These are phyloP conservation scores for Andalucia godoyi DNA, from an alignment of 78 protist genomes.

Conservation along the genomic window DNA sequence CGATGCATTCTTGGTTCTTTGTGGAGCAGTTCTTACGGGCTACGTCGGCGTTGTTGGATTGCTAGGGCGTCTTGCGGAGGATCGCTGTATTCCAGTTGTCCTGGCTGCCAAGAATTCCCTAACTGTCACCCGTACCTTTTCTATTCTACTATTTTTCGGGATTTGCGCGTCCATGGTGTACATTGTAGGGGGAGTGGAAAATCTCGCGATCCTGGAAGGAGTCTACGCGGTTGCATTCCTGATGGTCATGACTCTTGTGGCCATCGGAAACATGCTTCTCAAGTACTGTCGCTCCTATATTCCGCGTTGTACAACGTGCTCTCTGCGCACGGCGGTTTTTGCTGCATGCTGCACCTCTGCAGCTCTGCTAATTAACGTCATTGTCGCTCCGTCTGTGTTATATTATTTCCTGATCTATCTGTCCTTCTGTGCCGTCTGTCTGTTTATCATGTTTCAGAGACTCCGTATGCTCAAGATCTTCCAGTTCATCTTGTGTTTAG, in stretches of 20 bases:
- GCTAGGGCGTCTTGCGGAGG: slow-evolving; percentile 56
- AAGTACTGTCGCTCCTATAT: slow-evolving; percentile 47
- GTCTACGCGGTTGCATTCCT: slow-evolving; percentile 69
- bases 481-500: not conserved
- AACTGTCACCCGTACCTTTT: slow-evolving; percentile 50
- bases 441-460: slow-evolving; percentile 10
- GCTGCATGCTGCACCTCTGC: too few species aligned
- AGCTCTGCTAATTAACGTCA: too few species aligned
- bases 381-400: not conserved
- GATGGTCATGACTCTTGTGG: slow-evolving; percentile 62
- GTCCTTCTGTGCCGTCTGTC: not conserved
- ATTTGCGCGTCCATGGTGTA: slow-evolving; percentile 46
- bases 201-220: slow-evolving; percentile 19
- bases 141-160: slow-evolving; percentile 43
- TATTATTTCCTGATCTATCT: not conserved
- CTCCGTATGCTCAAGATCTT: not conserved
- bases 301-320: too few species aligned
- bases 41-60: slow-evolving; percentile 73
- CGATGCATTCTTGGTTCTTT: slow-evolving; percentile 58
- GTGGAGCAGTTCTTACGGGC: slow-evolving; percentile 56
- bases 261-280: slow-evolving; percentile 55
- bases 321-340: too few species aligned
- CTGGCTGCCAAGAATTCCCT: slow-evolving; percentile 27
- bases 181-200: slow-evolving; percentile 25
- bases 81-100: slow-evolving; percentile 51